phyloP scores from a whole-genome alignment of 2,329 filamentous ascomycete species.

The Fusarium sp. region DNA sequence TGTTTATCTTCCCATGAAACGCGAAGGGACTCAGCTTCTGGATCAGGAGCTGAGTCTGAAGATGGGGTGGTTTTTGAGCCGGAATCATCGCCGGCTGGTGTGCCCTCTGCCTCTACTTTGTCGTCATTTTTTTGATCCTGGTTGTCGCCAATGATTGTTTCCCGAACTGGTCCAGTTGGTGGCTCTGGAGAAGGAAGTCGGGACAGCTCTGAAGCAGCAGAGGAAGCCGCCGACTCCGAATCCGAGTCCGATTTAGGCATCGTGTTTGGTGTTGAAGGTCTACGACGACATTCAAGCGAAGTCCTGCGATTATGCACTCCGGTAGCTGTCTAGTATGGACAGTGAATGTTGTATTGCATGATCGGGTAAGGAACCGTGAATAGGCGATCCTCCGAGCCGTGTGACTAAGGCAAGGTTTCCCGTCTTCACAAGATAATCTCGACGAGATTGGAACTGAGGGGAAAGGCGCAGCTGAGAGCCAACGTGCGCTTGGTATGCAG shows the following conservation, averaged over 20 bases:
- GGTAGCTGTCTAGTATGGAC: background rate
- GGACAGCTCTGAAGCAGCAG: background rate
- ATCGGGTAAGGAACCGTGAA: background rate
- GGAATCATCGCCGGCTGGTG: too few relatives aligned
- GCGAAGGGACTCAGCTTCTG: background rate
- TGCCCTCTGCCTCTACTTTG: rapidly evolving
- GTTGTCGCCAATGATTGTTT: background rate
- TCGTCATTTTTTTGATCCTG: background rate
- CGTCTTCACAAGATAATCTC: background rate
- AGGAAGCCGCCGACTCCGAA: background rate
- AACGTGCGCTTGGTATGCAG: background rate
- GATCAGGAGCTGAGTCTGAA: background rate
- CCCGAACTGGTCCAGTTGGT: background rate
- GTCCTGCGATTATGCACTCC: background rate
- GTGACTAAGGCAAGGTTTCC: background rate
- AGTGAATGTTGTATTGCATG: background rate
- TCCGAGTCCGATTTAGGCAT: background rate
- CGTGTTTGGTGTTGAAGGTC: background rate
- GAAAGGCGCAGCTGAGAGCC: background rate
- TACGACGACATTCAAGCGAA: background rate
- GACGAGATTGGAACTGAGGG: background rate
- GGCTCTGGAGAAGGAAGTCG: background rate
- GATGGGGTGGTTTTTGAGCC: too few relatives aligned
- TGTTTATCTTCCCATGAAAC: background rate
- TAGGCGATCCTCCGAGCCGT: background rate